These are phyloP conservation scores for Chlamydomonas sp. DNA, from an alignment of 139 green algal species.

Conservation along the genomic window DNA sequence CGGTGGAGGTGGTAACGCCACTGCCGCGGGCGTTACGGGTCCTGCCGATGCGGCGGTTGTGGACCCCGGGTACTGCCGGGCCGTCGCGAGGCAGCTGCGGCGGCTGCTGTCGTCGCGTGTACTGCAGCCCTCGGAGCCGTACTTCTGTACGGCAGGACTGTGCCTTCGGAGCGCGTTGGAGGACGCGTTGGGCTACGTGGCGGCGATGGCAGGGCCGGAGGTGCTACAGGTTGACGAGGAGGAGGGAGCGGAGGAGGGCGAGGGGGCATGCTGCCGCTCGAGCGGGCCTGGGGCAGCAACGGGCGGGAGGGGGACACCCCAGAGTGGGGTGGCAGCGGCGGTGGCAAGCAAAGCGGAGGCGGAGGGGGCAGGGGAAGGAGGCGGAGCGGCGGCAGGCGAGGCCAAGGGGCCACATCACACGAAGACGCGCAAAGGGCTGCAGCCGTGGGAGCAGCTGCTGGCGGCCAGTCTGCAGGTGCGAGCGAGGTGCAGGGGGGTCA, in stretches of 20 bases:
- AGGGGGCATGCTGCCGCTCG: too few relatives aligned
- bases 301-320: too few relatives aligned
- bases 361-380: not conserved
- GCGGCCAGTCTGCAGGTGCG: not conserved
- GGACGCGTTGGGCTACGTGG: slow-evolving; percentile 7
- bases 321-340: not conserved
- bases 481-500: too few relatives aligned
- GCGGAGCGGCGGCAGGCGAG: too few relatives aligned
- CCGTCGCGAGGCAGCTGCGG: not conserved
- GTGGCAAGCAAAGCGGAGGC: not conserved
- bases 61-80: not conserved
- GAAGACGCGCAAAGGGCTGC: too few relatives aligned
- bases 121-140: slow-evolving; percentile 6
- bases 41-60: not conserved
- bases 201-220: not conserved
- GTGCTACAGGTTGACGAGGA: not conserved
- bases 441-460: slow-evolving; percentile 1
- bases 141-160: slow-evolving; percentile 16
- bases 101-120: slow-evolving; percentile 12
- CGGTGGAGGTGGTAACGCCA: not conserved
- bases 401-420: too few relatives aligned
- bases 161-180: slow-evolving; percentile 29
- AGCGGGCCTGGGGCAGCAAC: too few relatives aligned
- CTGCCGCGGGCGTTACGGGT: not conserved
- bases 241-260: not conserved